Evolutionary conservation across 1,284 basidiomycete genomes (phyloP).

Genomic region (Ustilago xerochloae): DNA sequence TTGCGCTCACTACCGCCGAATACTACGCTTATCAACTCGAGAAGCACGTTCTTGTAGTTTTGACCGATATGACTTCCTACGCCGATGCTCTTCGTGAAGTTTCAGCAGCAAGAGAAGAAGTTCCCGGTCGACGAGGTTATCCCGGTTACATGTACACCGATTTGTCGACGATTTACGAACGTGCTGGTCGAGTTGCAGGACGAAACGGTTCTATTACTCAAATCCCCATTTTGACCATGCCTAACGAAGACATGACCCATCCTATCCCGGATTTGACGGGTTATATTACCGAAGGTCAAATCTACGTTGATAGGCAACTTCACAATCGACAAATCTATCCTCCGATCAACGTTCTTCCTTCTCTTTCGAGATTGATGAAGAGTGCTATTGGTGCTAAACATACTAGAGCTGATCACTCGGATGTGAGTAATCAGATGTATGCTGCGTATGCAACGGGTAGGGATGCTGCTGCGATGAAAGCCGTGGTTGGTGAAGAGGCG

Average conservation of each 20-base stretch:
- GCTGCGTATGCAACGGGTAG: constrained; percentile 74
- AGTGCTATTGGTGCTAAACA: constrained; percentile 97
- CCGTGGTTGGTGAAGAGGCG: constrained; percentile 98
- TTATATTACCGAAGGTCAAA: constrained; percentile 98
- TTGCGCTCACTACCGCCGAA: constrained; percentile 97
- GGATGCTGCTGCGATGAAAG: constrained; percentile 99
- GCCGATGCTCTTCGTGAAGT: constrained; percentile 94
- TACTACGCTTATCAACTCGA: constrained; percentile 99
- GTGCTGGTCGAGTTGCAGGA: constrained; percentile 96
- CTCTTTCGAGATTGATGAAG: constrained; percentile 99
- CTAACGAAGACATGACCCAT: constrained; percentile 99
- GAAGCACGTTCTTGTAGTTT: constrained; percentile 98
- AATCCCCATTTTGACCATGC: constrained; percentile 99
- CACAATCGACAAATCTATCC: constrained; percentile 98
- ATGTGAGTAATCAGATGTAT: constrained; percentile 78
- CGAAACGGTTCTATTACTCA: constrained; percentile 99
- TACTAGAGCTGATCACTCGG: constrained; percentile 97
- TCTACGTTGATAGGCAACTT: constrained; percentile 91
- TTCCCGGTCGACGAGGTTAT: constrained; percentile 99
- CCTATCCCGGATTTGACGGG: constrained; percentile 98
- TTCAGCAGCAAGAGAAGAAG: constrained; percentile 98
- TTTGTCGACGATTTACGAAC: constrained; percentile 93
- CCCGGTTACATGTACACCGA: constrained; percentile 85
- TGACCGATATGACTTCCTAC: constrained; percentile 99
- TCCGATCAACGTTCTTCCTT: constrained; percentile 98